Conservation (phyloP, 1,139 yeast genomes). For the Geotrichum bryndzae region DNA sequence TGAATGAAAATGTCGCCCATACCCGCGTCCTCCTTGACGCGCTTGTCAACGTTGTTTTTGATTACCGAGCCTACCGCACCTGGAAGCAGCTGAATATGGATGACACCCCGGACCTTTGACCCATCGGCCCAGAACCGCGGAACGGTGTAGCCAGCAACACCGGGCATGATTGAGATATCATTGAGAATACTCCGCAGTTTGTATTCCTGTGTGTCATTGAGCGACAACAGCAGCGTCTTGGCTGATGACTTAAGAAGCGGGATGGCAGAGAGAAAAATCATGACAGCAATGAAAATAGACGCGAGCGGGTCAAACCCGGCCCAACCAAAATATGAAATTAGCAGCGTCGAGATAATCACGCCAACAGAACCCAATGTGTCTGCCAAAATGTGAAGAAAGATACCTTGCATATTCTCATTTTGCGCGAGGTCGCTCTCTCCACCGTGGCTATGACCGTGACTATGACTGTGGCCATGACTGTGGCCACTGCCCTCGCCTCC, state of each 20-base stretch:
- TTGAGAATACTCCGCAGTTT: constrained; percentile 56
- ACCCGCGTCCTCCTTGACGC: constrained; percentile 31
- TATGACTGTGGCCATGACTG: constrained; percentile 39
- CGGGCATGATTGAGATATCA: constrained; percentile 64
- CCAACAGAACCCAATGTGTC: constrained; percentile 97
- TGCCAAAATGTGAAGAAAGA: constrained; percentile 85
- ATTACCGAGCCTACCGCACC: constrained; percentile 63
- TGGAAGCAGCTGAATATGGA: constrained; percentile 62
- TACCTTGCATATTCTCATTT: constrained; percentile 91
- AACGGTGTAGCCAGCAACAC: constrained; percentile 77
- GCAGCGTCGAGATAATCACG: constrained; percentile 75
- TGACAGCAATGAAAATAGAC: constrained; percentile 73
- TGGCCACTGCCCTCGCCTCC: constrained; percentile 42
- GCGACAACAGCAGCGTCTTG: constrained; percentile 58
- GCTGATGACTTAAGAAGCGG: constrained; percentile 83
- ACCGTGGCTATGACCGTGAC: constrained; percentile 22
- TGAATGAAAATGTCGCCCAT: constrained; percentile 36
- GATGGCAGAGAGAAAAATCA: constrained; percentile 74
- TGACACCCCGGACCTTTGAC: constrained; percentile 38
- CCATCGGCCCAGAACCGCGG: constrained; percentile 88
- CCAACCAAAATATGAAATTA: constrained; percentile 43
- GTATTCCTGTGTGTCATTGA: constrained; percentile 54
- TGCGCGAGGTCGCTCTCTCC: constrained; percentile 29
- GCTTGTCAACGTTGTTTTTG: constrained; percentile 54
- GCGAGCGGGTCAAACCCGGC: constrained; percentile 87